Evolutionary conservation across 2,329 filamentous ascomycete species (phyloP), one percentile per base, ranked within the genome.

Genomic region (Penicillium rolfsii): DNA sequence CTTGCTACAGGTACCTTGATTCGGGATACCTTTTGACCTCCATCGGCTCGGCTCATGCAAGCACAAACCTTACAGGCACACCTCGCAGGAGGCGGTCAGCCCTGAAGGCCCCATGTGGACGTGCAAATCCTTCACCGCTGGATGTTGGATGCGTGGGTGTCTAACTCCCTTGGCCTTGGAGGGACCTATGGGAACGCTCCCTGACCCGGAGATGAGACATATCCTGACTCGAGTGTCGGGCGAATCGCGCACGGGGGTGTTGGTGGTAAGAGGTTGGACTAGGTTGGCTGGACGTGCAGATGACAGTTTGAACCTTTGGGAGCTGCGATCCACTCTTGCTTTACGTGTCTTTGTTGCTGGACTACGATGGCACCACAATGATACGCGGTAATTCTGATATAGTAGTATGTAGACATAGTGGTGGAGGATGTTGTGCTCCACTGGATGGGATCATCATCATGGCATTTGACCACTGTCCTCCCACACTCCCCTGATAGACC

Each of bases 21-120:
- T 24, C 43, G 22, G 11, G 5, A 28, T 48, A 48, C 26, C 19
- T 22, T 22, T 48, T 48, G 45, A n/a, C 59, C 61, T 62, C 56
- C 54, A 59, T 56, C 59, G 57, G 53, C 53, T 56, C 57, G 66
- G 41, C 40, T 48, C 52, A 66, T 71, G 67, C 69, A 72, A 70
- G 70, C 69, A 64, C 58, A 58, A 62, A 67, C 69, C 68, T 71
- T 72, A 61, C 64, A 61, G 61, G 16, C 19, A 59, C 53, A 56
- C 63, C 67, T 67, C 61, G 60, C 66, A 70, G 68, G 65, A 66
- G 62, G 70, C 71, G 71, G 71, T 73, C 70, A 72, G 66, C 57
- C 35, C 35, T 52, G 49, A 38, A 11, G 57, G 46, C 65, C 61
- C 64, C 59, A 62, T 49, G 49, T 48, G 45, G 45, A 50, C 30